Evolutionary conservation across 768 basidiomycete species (phyloP).

Genomic region (Xerocomellus intermedius): DNA sequence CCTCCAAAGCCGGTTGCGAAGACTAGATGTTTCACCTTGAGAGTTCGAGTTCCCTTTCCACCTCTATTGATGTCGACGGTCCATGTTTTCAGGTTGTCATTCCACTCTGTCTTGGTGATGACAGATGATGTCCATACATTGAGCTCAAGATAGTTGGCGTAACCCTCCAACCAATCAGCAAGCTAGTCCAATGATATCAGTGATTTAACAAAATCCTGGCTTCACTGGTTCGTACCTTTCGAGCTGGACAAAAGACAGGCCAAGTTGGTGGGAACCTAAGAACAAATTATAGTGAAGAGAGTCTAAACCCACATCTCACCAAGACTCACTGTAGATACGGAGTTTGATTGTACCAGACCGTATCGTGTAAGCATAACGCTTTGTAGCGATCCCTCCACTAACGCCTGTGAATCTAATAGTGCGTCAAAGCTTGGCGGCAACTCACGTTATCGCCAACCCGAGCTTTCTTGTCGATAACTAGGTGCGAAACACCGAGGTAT

Average conservation of each 20-base stretch:
- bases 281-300: background rate
- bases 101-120: slow-evolving; percentile 39
- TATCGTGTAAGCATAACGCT: slow-evolving; percentile 53
- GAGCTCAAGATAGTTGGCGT: slow-evolving; percentile 57
- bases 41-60: slow-evolving; percentile 35
- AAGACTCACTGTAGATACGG: slow-evolving; percentile 50
- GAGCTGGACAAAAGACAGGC: slow-evolving; percentile 51
- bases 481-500: slow-evolving; percentile 48
- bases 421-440: background rate
- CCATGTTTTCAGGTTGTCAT: slow-evolving; percentile 43
- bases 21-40: slow-evolving; percentile 48
- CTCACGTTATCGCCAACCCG: slow-evolving; percentile 48
- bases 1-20: slow-evolving; percentile 56
- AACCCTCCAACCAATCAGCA: slow-evolving; percentile 66
- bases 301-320: background rate
- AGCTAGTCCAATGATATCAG: slow-evolving; percentile 36
- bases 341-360: slow-evolving; percentile 54
- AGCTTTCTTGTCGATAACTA: slow-evolving; percentile 57
- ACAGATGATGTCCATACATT: slow-evolving; percentile 59
- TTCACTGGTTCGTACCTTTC: slow-evolving; percentile 36
- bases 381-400: slow-evolving; percentile 61
- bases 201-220: background rate
- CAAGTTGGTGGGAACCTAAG: slow-evolving; percentile 55
- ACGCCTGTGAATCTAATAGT: background rate
- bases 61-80: slow-evolving; percentile 39